These are phyloP conservation scores for Vairimorpha apis DNA, from an alignment of 371 early-diverging fungal species.

Conservation along the genomic window DNA sequence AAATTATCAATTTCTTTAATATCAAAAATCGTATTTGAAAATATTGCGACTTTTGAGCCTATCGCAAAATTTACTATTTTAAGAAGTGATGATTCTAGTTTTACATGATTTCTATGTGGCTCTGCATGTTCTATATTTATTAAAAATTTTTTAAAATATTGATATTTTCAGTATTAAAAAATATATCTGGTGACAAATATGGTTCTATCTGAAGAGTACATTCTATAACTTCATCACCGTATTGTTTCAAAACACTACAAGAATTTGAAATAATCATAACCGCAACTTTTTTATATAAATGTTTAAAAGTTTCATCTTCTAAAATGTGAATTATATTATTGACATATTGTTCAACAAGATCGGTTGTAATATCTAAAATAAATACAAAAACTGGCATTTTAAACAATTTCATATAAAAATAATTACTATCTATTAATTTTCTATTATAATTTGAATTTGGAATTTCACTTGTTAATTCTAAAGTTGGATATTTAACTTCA, in stretches of 20 bases:
- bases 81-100: no score
- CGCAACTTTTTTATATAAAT: constrained; percentile 34
- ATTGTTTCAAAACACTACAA: constrained; percentile 7
- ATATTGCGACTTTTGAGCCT: constrained; percentile 38
- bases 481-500: constrained; percentile 13
- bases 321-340: constrained; percentile 12
- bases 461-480: not conserved
- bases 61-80: constrained; percentile 8
- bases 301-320: constrained; percentile 29
- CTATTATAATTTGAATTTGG: no score
- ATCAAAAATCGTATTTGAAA: constrained; percentile 2
- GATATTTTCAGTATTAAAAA: constrained; percentile 22
- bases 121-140: no score
- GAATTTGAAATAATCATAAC: constrained; percentile 10
- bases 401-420: constrained; percentile 4
- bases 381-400: constrained; percentile 47
- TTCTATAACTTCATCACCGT: not conserved
- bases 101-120: no score
- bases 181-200: constrained; percentile 24
- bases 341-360: constrained; percentile 1
- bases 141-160: no score
- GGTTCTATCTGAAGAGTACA: not conserved
- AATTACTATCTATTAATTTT: constrained; percentile 6
- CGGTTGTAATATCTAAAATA: constrained; percentile 28
- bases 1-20: constrained; percentile 22